Evolutionary conservation across 305 asterid genomes (phyloP).

Genomic region (Fraxinus sp.): DNA sequence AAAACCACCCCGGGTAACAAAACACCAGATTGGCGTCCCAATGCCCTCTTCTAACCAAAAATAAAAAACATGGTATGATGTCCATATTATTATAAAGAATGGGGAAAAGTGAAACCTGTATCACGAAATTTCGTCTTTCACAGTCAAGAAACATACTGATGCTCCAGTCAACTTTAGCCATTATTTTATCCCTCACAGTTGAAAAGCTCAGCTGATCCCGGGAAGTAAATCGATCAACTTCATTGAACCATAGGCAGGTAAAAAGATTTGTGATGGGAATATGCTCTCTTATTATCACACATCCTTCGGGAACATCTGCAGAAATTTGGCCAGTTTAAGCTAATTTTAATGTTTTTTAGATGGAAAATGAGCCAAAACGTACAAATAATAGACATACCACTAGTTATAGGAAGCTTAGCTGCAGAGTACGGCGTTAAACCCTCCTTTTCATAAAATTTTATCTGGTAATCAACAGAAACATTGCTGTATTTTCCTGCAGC

Average conservation of each 20-base stretch:
- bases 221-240: constrained; percentile 94
- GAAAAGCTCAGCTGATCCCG: constrained; percentile 97
- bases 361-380: constrained; percentile 17
- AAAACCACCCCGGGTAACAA: too few relatives aligned
- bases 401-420: constrained; percentile 90
- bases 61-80: neutral
- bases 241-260: constrained; percentile 95
- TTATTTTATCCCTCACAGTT: constrained; percentile 82
- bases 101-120: constrained; percentile 55
- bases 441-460: constrained; percentile 75
- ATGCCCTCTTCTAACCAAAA: neutral
- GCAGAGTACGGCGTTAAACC: constrained; percentile 83
- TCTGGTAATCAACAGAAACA: constrained; percentile 72
- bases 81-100: neutral
- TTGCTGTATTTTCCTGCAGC: constrained; percentile 87
- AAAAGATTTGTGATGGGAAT: constrained; percentile 85
- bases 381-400: constrained; percentile 53
- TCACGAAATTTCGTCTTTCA: constrained; percentile 87
- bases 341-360: constrained; percentile 18
- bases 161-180: constrained; percentile 68
- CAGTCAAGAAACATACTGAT: constrained; percentile 90
- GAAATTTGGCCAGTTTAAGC: constrained; percentile 13
- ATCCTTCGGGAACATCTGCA: constrained; percentile 99
- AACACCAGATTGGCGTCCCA: neutral
- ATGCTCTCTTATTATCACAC: constrained; percentile 87